Evolutionary conservation across 495 filamentous ascomycete species (phyloP).

Genomic region (Xylaria curta): DNA sequence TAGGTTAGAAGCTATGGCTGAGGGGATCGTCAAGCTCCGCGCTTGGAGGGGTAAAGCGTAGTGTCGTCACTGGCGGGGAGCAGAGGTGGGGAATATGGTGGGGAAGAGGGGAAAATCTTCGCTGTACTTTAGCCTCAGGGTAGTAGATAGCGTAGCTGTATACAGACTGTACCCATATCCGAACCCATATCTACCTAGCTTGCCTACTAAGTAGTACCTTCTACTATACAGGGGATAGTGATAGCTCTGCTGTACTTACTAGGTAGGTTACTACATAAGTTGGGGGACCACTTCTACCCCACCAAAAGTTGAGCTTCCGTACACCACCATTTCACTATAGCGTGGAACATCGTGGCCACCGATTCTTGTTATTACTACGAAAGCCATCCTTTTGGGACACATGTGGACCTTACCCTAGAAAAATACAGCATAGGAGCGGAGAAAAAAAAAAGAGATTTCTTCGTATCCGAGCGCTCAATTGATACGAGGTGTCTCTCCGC

Average conservation of each 20-base stretch:
- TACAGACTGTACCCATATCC: too few species aligned
- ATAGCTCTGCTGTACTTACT: not conserved
- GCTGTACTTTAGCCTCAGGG: not conserved
- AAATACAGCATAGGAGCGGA: not conserved
- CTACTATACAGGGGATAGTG: not conserved
- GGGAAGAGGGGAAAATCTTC: not conserved
- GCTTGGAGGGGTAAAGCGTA: conserved; percentile 22
- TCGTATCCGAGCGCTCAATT: not conserved
- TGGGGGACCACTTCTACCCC: conserved; percentile 17
- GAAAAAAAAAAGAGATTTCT: not conserved
- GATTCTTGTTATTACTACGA: conserved; percentile 13
- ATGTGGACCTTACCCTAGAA: not conserved
- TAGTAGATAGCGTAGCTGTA: not conserved
- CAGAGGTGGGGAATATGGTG: conserved; percentile 12
- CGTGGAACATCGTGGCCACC: conserved; percentile 19
- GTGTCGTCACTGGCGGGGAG: conserved; percentile 24
- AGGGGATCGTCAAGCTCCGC: conserved; percentile 19
- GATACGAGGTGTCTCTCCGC: not conserved
- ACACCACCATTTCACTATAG: conserved; percentile 6
- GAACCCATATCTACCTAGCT: too few species aligned
- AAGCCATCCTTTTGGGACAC: not conserved
- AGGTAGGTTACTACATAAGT: not conserved
- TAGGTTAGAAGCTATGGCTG: conserved; percentile 2
- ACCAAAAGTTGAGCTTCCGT: not conserved
- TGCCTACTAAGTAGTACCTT: too few species aligned